Conservation (phyloP, 805 yeast genomes). For the Metschnikowia orientalis region DNA sequence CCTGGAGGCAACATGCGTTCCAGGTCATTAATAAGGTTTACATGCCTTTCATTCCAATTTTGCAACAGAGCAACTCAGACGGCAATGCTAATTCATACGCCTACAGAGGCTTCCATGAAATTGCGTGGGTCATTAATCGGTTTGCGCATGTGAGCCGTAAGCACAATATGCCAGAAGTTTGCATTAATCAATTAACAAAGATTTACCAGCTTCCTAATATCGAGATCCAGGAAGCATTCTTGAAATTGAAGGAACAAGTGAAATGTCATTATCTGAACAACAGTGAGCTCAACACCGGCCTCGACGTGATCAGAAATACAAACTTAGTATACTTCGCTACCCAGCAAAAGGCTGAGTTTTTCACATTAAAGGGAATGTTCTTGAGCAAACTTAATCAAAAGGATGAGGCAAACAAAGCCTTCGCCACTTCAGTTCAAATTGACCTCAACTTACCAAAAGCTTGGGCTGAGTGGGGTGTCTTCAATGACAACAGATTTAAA, state of each 20-base stretch:
- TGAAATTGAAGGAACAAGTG: slow-evolving; percentile 94
- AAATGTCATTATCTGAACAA: slow-evolving; percentile 94
- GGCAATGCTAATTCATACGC: slow-evolving; percentile 87
- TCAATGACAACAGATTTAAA: slow-evolving; percentile 82
- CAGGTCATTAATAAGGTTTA: slow-evolving; percentile 92
- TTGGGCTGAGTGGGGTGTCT: slow-evolving; percentile 99
- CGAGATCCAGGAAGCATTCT: slow-evolving; percentile 96
- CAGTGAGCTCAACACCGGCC: slow-evolving; percentile 86
- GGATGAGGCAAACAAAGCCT: slow-evolving; percentile 96
- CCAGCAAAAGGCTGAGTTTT: slow-evolving; percentile 96
- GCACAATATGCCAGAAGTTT: slow-evolving; percentile 95
- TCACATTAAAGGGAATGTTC: slow-evolving; percentile 97
- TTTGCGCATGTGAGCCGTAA: slow-evolving; percentile 98
- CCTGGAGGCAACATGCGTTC: slow-evolving; percentile 99
- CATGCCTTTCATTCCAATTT: slow-evolving; percentile 82
- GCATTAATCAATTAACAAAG: slow-evolving; percentile 86
- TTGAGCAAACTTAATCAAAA: slow-evolving; percentile 82
- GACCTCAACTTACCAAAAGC: slow-evolving; percentile 94
- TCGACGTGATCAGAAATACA: slow-evolving; percentile 95
- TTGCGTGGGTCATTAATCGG: slow-evolving; percentile 97
- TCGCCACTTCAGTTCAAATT: slow-evolving; percentile 95
- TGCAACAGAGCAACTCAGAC: slow-evolving; percentile 64
- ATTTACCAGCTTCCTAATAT: slow-evolving; percentile 95
- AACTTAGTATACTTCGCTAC: slow-evolving; percentile 94
- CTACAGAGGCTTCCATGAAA: slow-evolving; percentile 96